Evolutionary conservation across 2,329 filamentous ascomycete species (phyloP).

Genomic region (Dactylellina sp.): DNA sequence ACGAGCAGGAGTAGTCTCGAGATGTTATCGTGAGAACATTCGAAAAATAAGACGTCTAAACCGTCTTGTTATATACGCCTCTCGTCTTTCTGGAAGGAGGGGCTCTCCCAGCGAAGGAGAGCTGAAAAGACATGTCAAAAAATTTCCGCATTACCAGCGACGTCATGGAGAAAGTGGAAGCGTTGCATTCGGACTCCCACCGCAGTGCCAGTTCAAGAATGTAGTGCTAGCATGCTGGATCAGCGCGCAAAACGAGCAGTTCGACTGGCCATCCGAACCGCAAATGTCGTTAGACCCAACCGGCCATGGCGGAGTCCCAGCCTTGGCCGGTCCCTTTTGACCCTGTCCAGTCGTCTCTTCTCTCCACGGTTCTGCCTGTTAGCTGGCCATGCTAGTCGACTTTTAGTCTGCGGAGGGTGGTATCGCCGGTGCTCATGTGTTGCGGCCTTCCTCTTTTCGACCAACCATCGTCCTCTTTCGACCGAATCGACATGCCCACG

Average conservation of each 20-base stretch:
- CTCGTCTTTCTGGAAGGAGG: neutral
- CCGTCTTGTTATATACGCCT: neutral
- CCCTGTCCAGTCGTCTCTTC: conserved; percentile 3
- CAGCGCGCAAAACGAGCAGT: conserved; percentile 26
- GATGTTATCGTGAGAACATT: neutral
- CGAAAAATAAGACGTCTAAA: too few relatives aligned
- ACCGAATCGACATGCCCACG: conserved; percentile 21
- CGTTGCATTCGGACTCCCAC: conserved; percentile 35
- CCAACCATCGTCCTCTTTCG: neutral
- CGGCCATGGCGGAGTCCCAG: conserved; percentile 10
- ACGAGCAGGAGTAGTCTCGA: neutral
- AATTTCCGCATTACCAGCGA: conserved; percentile 20
- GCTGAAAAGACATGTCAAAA: neutral
- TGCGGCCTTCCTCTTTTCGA: conserved; percentile 29
- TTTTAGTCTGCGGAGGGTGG: conserved; percentile 4
- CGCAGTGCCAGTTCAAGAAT: conserved; percentile 22
- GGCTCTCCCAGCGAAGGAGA: neutral
- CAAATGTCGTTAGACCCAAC: conserved; percentile 28
- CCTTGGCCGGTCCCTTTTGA: conserved; percentile 9
- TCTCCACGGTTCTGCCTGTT: conserved; percentile 16
- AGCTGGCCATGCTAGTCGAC: neutral
- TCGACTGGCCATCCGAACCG: conserved; percentile 19
- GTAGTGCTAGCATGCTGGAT: conserved; percentile 47
- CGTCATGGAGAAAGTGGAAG: conserved; percentile 48
- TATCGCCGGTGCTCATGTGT: conserved; percentile 23